Conservation (phyloP, 1,284 basidiomycete genomes). For the Pyrrhoderma noxium region DNA sequence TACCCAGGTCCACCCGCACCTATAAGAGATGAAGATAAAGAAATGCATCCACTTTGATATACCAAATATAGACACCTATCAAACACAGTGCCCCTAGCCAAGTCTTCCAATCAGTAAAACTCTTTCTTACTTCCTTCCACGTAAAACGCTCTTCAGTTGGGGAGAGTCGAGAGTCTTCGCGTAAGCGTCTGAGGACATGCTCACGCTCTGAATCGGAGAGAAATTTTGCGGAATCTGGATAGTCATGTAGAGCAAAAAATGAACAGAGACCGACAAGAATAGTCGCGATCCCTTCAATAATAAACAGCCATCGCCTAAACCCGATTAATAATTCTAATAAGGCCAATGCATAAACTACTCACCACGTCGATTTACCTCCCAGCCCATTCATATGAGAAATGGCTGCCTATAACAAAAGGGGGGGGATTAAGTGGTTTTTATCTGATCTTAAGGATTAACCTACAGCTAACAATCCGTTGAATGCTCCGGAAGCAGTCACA, state of each 20-base stretch:
- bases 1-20: conserved; percentile 61
- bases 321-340: neutral
- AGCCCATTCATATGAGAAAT: conserved; percentile 65
- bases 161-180: conserved; percentile 62
- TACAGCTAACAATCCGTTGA: conserved; percentile 62
- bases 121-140: conserved; percentile 53
- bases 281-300: conserved; percentile 57
- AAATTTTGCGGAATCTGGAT: conserved; percentile 73
- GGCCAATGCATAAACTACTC: conserved; percentile 6
- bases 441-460: conserved; percentile 19
- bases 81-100: conserved; percentile 49
- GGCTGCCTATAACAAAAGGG: conserved; percentile 37
- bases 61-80: conserved; percentile 5
- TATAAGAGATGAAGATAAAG: conserved; percentile 35
- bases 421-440: neutral
- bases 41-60: conserved; percentile 27
- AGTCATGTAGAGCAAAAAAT: conserved; percentile 75
- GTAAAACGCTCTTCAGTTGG: conserved; percentile 59
- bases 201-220: conserved; percentile 61
- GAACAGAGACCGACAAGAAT: conserved; percentile 54
- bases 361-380: conserved; percentile 49
- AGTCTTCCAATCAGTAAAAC: conserved; percentile 66
- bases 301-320: conserved; percentile 64
- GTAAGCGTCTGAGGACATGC: conserved; percentile 57
- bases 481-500: conserved; percentile 63